Evolutionary conservation across 768 basidiomycete species (phyloP), one percentile per base, ranked within the genome.

Genomic region (Exidia glandulosa): DNA sequence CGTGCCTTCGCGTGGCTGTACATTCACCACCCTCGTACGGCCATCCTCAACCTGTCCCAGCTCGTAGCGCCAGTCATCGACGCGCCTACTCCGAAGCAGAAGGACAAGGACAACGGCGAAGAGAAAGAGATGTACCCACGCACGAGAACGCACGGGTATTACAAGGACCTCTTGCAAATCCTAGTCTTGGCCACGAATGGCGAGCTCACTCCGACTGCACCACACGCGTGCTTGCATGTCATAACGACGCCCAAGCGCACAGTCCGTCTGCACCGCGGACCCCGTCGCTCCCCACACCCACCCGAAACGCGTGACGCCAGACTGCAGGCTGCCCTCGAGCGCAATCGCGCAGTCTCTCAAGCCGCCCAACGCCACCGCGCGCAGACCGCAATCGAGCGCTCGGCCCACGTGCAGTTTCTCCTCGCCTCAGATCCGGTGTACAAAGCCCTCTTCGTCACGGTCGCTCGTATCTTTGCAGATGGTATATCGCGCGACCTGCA

Each of bases 91-190:
- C n/a, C n/a, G 25, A 60, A 57, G 33, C 45, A 56, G 47, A 58
- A 63, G 10, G 57, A 45, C 9, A 57, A 60, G 47, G 45, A 59
- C 13, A 59, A 64, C 61, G 27, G 31, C 14, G 50, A 9, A 12
- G 63, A 54, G 34, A 56, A 32, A 48, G 59, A 2, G 31, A 41
- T 34, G 3, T 52, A 50, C 48, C 55, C 48, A 41, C 37, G 52
- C 59, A 62, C 29, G 1, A 59, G 61, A 2, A 41, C 76, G 3
- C 86, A 88, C 56, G 87, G 87, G 0, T 87, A 84, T 65, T 88
- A 85, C 83, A 88, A 90, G 66, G 87, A 88, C 64, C 75, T 88
- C 25, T 77, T 87, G 57, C 84, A 87, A 57, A 82, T 89, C 56
- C 73, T 88, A 3, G 76, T 80, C 3, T 75, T 89, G 32, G 83